Conservation (phyloP, 805 yeast species). For the Grigorovia jiainica region DNA sequence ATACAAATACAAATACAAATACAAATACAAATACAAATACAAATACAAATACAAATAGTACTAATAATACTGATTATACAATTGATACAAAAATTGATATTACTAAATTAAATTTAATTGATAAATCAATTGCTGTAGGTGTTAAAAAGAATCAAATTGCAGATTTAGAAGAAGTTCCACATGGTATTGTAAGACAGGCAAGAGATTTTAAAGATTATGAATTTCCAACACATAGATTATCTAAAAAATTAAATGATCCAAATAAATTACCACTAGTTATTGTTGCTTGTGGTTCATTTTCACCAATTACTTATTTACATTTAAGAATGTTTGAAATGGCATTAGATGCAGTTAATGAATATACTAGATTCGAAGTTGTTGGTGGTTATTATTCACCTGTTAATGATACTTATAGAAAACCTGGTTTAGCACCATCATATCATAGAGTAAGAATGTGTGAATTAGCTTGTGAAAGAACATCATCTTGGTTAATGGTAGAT, state of each 20-base stretch:
- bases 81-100: no score
- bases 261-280: constrained; percentile 82
- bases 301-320: constrained; percentile 91
- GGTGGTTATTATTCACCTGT: constrained; percentile 97
- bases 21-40: background rate
- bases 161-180: constrained; percentile 94
- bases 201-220: constrained; percentile 53
- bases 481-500: constrained; percentile 97
- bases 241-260: constrained; percentile 57
- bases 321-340: constrained; percentile 99
- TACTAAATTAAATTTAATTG: no score
- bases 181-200: constrained; percentile 86
- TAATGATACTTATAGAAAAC: constrained; percentile 82
- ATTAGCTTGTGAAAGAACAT: constrained; percentile 92
- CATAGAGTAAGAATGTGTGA: constrained; percentile 98
- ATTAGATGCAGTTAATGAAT: constrained; percentile 81
- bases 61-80: background rate
- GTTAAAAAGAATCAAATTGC: constrained; percentile 59
- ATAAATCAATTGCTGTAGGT: constrained; percentile 19
- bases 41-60: background rate
- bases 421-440: constrained; percentile 79
- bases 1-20: constrained; percentile 2
- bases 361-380: constrained; percentile 86
- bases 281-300: constrained; percentile 96
- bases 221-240: constrained; percentile 83